Evolutionary conservation across 805 yeast species (phyloP).

Genomic region (Kodamaea hsintzibuensis): DNA sequence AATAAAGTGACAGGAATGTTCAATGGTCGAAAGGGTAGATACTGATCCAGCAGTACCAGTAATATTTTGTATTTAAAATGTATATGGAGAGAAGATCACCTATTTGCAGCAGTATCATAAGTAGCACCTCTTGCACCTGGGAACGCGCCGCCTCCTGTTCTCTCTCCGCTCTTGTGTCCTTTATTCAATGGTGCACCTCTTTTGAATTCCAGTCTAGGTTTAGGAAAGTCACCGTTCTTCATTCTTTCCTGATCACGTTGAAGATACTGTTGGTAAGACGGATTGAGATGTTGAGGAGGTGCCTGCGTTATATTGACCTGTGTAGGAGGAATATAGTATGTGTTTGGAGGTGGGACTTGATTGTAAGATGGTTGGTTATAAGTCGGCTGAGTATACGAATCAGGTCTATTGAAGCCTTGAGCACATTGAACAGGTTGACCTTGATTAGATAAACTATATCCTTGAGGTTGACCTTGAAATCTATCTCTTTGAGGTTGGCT

Average conservation of each 20-base stretch:
- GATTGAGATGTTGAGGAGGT: slow-evolving; percentile 36
- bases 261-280: slow-evolving; percentile 36
- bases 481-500: background rate
- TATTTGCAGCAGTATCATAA: slow-evolving; percentile 38
- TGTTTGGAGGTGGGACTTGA: slow-evolving; percentile 20
- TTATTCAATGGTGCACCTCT: slow-evolving; percentile 37
- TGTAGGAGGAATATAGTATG: slow-evolving; percentile 31
- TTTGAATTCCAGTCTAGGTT: slow-evolving; percentile 24
- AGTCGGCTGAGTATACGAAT: background rate
- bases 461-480: background rate
- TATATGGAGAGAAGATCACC: slow-evolving; percentile 7
- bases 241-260: slow-evolving; percentile 32
- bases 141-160: slow-evolving; percentile 29
- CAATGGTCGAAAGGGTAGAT: background rate
- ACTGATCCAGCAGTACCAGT: background rate
- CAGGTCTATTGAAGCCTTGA: background rate
- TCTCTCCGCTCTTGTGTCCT: slow-evolving; percentile 21
- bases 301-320: slow-evolving; percentile 39
- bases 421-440: background rate
- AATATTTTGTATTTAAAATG: background rate
- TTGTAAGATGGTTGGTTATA: background rate
- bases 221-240: slow-evolving; percentile 34
- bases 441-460: background rate
- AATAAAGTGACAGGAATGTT: no score
- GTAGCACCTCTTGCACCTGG: slow-evolving; percentile 41